These are phyloP conservation scores for Penicillium psychrosexuale DNA, from an alignment of 2,329 filamentous ascomycete species.

Conservation along the genomic window DNA sequence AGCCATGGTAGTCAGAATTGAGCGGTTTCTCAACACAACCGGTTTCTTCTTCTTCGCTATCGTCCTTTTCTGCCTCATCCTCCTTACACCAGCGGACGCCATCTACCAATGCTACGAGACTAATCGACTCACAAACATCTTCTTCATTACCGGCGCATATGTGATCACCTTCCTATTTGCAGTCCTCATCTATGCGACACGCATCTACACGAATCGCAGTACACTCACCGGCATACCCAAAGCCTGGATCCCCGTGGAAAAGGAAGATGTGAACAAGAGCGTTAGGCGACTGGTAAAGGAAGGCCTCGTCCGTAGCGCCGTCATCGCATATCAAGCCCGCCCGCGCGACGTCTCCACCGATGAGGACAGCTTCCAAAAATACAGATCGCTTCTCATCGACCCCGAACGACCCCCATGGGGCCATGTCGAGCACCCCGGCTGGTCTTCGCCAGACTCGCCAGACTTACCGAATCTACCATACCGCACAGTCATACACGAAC, in stretches of 20 bases:
- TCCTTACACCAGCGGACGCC: constrained; percentile 75
- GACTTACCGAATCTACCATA: constrained; percentile 83
- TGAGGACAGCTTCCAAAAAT: constrained; percentile 26
- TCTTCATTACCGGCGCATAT: constrained; percentile 75
- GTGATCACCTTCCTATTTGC: constrained; percentile 68
- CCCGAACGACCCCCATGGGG: constrained; percentile 66
- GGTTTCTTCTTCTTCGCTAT: constrained; percentile 74
- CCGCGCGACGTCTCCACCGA: constrained; percentile 60
- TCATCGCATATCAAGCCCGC: constrained; percentile 73
- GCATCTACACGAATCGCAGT: constrained; percentile 82
- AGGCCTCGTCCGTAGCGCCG: constrained; percentile 71
- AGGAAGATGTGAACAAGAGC: constrained; percentile 71
- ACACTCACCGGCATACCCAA: constrained; percentile 82
- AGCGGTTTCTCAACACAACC: constrained; percentile 75
- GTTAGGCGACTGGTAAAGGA: constrained; percentile 74
- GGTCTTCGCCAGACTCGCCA: constrained; percentile 73
- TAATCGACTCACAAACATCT: constrained; percentile 71
- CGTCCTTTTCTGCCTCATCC: constrained; percentile 67
- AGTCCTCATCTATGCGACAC: constrained; percentile 71
- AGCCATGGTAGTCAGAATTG: constrained; percentile 50
- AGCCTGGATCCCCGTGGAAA: constrained; percentile 78
- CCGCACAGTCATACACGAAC: constrained; percentile 72
- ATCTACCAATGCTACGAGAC: constrained; percentile 72
- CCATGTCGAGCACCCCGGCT: constrained; percentile 78
- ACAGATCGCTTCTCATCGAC: constrained; percentile 33